A percentile compares a stretch with the other conserved stretches of the same genome.
Evolutionary conservation across 495 filamentous ascomycete genomes (phyloP).

Genomic region (Penicillium egyptiacum): DNA sequence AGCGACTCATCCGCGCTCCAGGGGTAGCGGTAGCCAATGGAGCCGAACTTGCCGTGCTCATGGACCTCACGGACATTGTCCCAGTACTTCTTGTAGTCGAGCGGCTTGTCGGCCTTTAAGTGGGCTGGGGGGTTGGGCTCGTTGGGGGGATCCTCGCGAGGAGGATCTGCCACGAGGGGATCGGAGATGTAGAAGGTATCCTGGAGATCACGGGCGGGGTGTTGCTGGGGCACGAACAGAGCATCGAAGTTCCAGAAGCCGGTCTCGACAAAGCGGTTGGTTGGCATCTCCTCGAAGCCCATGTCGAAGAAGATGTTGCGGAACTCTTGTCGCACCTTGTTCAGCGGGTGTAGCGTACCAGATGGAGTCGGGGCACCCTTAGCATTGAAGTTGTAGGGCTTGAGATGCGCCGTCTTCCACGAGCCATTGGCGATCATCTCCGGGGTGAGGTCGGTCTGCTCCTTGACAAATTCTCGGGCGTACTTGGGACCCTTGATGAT

Average conservation of each 20-base stretch:
- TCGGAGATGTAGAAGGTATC: conserved; percentile 98
- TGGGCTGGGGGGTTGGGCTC: conserved; percentile 39
- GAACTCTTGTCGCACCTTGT: conserved; percentile 92
- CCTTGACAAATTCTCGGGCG: conserved; percentile 78
- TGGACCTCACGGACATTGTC: conserved; percentile 83
- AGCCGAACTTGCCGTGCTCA: conserved; percentile 82
- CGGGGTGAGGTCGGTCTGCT: conserved; percentile 91
- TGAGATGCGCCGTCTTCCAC: conserved; percentile 79
- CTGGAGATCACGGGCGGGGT: conserved; percentile 92
- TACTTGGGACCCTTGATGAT: conserved; percentile 85
- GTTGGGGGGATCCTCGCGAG: conserved; percentile 64
- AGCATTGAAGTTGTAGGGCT: conserved; percentile 97
- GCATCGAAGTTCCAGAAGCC: conserved; percentile 99
- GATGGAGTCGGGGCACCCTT: conserved; percentile 73
- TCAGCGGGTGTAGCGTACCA: conserved; percentile 91
- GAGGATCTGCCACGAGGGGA: conserved; percentile 71
- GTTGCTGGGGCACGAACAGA: conserved; percentile 96
- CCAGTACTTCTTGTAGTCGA: conserved; percentile 83
- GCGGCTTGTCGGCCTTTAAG: conserved; percentile 42
- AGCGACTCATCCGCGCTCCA: conserved; percentile 89
- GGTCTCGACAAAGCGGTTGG: conserved; percentile 79
- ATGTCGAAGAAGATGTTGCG: conserved; percentile 94
- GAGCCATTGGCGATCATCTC: conserved; percentile 77
- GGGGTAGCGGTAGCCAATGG: conserved; percentile 91
- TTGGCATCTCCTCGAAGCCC: conserved; percentile 53